Evolutionary conservation across 306 rosid species (phyloP).

Genomic region (Cyamopsis tetragonoloba): DNA sequence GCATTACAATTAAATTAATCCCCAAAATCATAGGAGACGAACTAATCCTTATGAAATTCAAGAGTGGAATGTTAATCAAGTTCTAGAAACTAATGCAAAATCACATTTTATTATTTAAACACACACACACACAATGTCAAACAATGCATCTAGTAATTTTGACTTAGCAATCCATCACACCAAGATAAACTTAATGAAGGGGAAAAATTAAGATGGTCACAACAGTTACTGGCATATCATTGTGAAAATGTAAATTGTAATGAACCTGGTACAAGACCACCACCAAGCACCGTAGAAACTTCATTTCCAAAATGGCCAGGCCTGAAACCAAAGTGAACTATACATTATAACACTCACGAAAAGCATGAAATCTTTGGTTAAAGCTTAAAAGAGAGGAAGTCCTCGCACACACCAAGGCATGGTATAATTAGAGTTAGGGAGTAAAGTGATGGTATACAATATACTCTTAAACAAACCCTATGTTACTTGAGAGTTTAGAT

Average conservation of each 20-base stretch:
- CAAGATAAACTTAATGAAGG: not conserved
- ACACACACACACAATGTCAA: not conserved
- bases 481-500: not conserved
- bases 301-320: conserved; percentile 66
- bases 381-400: no score
- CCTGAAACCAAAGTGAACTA: conserved; percentile 41
- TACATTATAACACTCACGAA: conserved; percentile 1
- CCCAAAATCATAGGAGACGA: no score
- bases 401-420: not conserved
- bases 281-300: conserved; percentile 69
- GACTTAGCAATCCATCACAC: not conserved
- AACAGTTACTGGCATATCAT: no score
- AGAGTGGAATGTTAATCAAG: not conserved
- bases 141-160: not conserved
- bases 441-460: no score
- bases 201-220: not conserved
- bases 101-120: not conserved
- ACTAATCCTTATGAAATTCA: no score
- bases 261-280: no score
- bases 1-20: no score
- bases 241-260: no score
- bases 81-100: not conserved
- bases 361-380: not conserved
- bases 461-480: no score
- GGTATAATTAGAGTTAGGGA: no score